Evolutionary conservation across 1,284 basidiomycete genomes (phyloP), one percentile per base, ranked within the genome.

Genomic region (Tilletiaria anomala): DNA sequence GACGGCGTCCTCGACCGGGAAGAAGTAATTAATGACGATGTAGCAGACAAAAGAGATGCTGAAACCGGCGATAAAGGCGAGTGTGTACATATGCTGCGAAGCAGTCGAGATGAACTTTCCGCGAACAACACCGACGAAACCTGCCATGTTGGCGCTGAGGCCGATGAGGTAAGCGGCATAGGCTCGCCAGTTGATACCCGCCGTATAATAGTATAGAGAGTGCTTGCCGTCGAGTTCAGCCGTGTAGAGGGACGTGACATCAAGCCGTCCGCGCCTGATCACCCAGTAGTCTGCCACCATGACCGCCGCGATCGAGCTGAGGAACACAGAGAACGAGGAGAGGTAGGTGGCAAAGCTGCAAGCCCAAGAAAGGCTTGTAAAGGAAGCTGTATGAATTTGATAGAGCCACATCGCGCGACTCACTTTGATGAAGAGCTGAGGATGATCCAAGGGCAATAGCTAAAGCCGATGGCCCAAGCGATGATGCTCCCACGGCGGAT

Each of bases 401-500:
- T n/a, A n/a, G n/a, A n/a, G n/a, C n/a, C n/a, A n/a, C n/a, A n/a
- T n/a, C n/a, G n/a, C n/a, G n/a, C n/a, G n/a, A n/a, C n/a, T n/a
- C n/a, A n/a, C n/a, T n/a, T n/a, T n/a, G n/a, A 82, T 61, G 78
- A 80, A 49, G 72, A 76, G 63, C 79, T 79, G 52, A 84, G 73
- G 21, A 87, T 70, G 56, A 82, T 78, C 83, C 84, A 88, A 1
- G 83, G 82, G 51, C 58, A 60, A 71, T 83, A 82, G 65, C 72
- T 75, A 32, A 85, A 65, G 6, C 81, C 83, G 40, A 85, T 75
- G 29, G 80, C 72, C 1, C 80, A 80, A 15, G 78, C 80, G 39
- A 87, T 69, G 64, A 81, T 83, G 3, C 81, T 80, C 15, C 86
- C 84, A 15, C 83, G 75, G 19, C 84, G 78, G 57, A 88, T 87